Conservation (phyloP, 352 stramenopile genomes). For the Pythium chondricola region DNA sequence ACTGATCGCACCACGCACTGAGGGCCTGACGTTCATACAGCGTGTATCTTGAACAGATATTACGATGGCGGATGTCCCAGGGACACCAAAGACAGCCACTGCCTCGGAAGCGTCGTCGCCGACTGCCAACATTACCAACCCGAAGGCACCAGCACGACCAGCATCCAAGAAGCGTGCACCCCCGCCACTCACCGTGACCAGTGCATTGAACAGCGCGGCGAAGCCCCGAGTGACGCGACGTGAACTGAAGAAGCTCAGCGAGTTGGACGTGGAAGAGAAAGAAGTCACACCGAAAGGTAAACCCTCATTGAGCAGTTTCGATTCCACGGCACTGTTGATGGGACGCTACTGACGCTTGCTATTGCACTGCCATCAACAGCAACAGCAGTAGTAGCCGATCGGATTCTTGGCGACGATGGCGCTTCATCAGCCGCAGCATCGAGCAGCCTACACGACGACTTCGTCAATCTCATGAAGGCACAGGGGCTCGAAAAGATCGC, state of each 20-base stretch:
- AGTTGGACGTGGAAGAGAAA: conserved; percentile 74
- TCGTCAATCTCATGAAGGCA: conserved; percentile 84
- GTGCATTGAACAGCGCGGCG: conserved; percentile 14
- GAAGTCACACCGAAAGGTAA: conserved; percentile 35
- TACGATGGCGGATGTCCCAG: conserved; percentile 9
- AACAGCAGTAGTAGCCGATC: too few relatives aligned
- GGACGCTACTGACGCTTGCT: too few relatives aligned
- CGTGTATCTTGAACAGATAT: too few relatives aligned
- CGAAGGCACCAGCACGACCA: conserved; percentile 36
- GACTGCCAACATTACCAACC: conserved; percentile 23
- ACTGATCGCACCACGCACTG: too few relatives aligned
- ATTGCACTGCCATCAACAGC: too few relatives aligned
- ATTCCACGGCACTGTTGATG: too few relatives aligned
- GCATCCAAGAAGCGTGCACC: conserved; percentile 32
- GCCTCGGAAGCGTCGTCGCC: conserved; percentile 18
- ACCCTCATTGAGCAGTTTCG: neutral
- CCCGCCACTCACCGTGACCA: neutral
- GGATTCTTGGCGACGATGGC: conserved; percentile 36
- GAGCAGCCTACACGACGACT: conserved; percentile 81
- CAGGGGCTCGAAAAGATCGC: conserved; percentile 81
- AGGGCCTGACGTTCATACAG: too few relatives aligned
- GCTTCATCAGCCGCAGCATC: conserved; percentile 43
- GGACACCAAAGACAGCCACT: conserved; percentile 4
- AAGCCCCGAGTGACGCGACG: conserved; percentile 61
- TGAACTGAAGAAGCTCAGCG: conserved; percentile 74